phyloP scores from a whole-genome alignment of 2,329 filamentous ascomycete species.

The Delphinella strobiligena region DNA sequence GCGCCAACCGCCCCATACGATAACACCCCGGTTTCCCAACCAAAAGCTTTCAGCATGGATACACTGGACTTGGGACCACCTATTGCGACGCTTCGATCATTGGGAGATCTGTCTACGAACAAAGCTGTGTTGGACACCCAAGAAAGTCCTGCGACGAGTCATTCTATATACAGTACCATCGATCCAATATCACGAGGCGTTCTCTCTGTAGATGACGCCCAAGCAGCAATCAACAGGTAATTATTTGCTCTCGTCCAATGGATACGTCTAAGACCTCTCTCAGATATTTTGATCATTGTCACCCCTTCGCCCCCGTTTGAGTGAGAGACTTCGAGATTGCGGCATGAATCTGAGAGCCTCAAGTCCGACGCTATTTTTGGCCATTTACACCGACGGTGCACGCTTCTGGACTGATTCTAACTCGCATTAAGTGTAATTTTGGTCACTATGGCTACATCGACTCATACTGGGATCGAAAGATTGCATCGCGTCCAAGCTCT shows the following conservation, averaged over 20 bases:
- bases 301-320: conserved; percentile 1
- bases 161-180: not conserved
- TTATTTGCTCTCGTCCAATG: not conserved
- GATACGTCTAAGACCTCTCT: not conserved
- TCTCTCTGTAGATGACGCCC: not conserved
- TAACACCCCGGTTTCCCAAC: too few species aligned
- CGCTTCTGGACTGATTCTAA: not conserved
- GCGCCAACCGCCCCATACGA: too few species aligned
- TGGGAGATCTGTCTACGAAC: not conserved
- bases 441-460: too few species aligned
- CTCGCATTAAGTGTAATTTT: not conserved
- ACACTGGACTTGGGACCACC: not conserved
- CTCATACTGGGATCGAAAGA: too few species aligned
- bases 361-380: not conserved
- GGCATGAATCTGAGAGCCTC: not conserved
- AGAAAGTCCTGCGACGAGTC: too few species aligned
- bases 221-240: not conserved
- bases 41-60: not conserved
- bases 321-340: not conserved
- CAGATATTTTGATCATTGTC: conserved; percentile 1
- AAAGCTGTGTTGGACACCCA: not conserved
- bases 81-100: conserved; percentile 1
- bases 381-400: not conserved
- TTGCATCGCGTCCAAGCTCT: too few species aligned
- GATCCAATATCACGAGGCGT: not conserved